phyloP scores from a whole-genome alignment of 805 yeast genomes.

The Schizosaccharomyces octosporus region DNA sequence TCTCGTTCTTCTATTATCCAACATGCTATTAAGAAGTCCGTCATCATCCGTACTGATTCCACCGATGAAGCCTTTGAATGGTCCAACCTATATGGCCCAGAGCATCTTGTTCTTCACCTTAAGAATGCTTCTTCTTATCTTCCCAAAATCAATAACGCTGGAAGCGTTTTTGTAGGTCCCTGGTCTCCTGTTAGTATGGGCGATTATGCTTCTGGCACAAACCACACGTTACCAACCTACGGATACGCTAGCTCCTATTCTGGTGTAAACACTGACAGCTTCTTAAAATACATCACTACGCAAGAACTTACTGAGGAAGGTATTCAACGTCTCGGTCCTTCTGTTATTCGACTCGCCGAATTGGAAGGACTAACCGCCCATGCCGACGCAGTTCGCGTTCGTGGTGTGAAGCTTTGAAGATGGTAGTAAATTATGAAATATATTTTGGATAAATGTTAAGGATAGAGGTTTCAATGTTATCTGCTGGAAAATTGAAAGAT shows the following conservation, averaged over 20 bases:
- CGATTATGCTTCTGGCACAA: conserved; percentile 90
- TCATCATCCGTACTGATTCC: conserved; percentile 41
- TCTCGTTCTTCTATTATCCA: conserved; percentile 89
- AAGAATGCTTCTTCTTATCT: conserved; percentile 55
- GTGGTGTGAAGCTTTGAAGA: conserved; percentile 13
- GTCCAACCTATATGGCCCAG: conserved; percentile 88
- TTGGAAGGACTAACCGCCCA: conserved; percentile 96
- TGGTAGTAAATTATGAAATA: neutral
- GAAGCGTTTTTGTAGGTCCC: conserved; percentile 88
- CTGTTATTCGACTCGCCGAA: conserved; percentile 85
- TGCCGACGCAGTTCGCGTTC: conserved; percentile 83
- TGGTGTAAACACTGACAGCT: conserved; percentile 89
- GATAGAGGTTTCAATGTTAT: no score
- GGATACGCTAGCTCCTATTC: conserved; percentile 95
- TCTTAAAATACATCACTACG: conserved; percentile 82
- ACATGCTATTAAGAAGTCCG: conserved; percentile 77
- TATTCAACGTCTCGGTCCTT: conserved; percentile 68
- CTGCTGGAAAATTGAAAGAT: no score
- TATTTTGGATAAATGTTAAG: no score
- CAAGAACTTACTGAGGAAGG: conserved; percentile 80
- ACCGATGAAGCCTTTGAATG: conserved; percentile 64
- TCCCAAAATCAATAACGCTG: conserved; percentile 64
- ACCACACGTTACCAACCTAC: conserved; percentile 94
- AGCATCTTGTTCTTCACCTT: conserved; percentile 81
- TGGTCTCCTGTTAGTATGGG: conserved; percentile 96